Conservation (phyloP, 345 rosid genomes). For the Bruguiera gymnorhiza region DNA sequence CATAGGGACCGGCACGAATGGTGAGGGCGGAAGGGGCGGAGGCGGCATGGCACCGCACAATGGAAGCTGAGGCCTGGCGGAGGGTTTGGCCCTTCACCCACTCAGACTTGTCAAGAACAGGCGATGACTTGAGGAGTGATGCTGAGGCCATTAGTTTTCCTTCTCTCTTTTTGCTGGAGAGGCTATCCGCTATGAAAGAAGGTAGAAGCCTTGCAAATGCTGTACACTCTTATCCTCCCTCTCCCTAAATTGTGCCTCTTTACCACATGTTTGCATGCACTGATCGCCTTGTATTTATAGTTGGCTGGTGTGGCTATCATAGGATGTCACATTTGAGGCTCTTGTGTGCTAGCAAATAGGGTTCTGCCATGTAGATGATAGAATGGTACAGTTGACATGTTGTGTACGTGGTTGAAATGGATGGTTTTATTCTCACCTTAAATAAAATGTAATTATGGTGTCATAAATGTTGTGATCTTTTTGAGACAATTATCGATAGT, state of each 20-base stretch:
- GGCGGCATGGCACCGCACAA: conserved; percentile 44
- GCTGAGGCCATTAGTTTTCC: conserved; percentile 70
- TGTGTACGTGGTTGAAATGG: conserved; percentile 36
- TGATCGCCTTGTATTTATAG: conserved; percentile 42
- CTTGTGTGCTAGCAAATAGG: conserved; percentile 42
- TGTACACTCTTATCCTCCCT: conserved; percentile 43
- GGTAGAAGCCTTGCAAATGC: conserved; percentile 8
- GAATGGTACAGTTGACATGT: conserved; percentile 34
- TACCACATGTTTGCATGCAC: conserved; percentile 34
- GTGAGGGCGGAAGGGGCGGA: conserved; percentile 43
- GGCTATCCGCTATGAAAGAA: conserved; percentile 17
- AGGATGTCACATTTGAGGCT: conserved; percentile 83
- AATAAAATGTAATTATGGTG: conserved; percentile 9
- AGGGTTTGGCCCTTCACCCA: conserved; percentile 71
- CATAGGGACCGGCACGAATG: conserved; percentile 75
- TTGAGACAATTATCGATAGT: not conserved
- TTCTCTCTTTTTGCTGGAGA: conserved; percentile 4
- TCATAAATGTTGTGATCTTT: conserved; percentile 20
- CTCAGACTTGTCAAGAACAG: conserved; percentile 76
- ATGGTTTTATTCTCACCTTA: conserved; percentile 36
- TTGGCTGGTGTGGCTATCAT: conserved; percentile 17
- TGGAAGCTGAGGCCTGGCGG: conserved; percentile 55
- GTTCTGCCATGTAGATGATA: conserved; percentile 61
- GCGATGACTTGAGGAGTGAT: conserved; percentile 78
- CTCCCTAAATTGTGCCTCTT: conserved; percentile 21